A percentile compares a stretch with the other conserved stretches of the same genome.
phyloP scores from a whole-genome alignment of 768 basidiomycete species.

The Hygrocybe coccinea region DNA sequence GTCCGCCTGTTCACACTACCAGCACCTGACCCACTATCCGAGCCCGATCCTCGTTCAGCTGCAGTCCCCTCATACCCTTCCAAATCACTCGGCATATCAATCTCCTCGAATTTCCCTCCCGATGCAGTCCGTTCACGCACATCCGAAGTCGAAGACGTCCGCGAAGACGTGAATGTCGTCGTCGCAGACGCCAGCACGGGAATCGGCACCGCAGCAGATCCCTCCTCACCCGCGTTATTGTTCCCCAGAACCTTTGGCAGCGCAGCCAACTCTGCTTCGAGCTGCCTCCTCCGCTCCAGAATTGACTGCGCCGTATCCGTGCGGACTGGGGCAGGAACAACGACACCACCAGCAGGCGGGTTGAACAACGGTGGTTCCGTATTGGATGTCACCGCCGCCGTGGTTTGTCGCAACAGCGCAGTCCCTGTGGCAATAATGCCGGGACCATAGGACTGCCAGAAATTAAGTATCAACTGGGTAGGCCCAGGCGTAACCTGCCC shows the following conservation, averaged over 20 bases:
- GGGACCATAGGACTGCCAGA: slow-evolving; percentile 82
- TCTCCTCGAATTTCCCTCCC: slow-evolving; percentile 56
- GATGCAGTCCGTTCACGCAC: slow-evolving; percentile 42
- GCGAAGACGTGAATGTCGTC: slow-evolving; percentile 31
- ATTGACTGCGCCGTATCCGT: slow-evolving; percentile 30
- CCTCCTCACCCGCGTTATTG: not conserved
- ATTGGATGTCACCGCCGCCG: slow-evolving; percentile 40
- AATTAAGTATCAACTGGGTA: slow-evolving; percentile 54
- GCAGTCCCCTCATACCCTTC: slow-evolving; percentile 54
- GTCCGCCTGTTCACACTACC: slow-evolving; percentile 20
- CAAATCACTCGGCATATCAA: slow-evolving; percentile 64
- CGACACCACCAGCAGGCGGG: too few relatives aligned
- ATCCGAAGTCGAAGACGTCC: slow-evolving; percentile 40
- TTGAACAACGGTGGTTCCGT: too few relatives aligned
- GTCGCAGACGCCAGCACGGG: slow-evolving; percentile 30
- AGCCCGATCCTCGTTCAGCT: slow-evolving; percentile 20
- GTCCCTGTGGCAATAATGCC: slow-evolving; percentile 63
- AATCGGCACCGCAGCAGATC: slow-evolving; percentile 27
- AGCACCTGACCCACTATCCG: slow-evolving; percentile 24
- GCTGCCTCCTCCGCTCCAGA: slow-evolving; percentile 44
- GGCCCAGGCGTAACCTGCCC: slow-evolving; percentile 59
- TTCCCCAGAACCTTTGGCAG: slow-evolving; percentile 20
- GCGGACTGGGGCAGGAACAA: too few relatives aligned
- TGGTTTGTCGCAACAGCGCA: slow-evolving; percentile 52
- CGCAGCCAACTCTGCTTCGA: slow-evolving; percentile 58